Evolutionary conservation across 371 early-diverging fungal species (phyloP).

Genomic region (Apophysomyces elegans): DNA sequence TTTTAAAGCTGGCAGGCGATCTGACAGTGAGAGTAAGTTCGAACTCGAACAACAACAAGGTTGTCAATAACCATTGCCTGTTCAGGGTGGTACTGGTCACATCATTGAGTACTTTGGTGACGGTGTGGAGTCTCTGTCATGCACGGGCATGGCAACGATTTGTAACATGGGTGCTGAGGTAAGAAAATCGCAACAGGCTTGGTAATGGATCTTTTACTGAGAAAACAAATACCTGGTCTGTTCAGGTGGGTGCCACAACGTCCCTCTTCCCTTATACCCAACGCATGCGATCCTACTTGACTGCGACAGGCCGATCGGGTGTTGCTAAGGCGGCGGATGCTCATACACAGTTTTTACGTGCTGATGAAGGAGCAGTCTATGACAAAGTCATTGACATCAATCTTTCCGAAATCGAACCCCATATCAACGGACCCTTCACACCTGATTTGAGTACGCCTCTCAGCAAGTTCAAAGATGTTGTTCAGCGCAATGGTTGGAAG

Average conservation of each 20-base stretch:
- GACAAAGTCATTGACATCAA: conserved; percentile 94
- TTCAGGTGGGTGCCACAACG: conserved; percentile 87
- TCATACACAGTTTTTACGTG: conserved; percentile 55
- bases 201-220: neutral
- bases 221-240: neutral
- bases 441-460: conserved; percentile 94
- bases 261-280: conserved; percentile 86
- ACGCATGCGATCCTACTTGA: conserved; percentile 82
- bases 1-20: conserved; percentile 85
- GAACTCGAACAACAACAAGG: conserved; percentile 47
- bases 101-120: conserved; percentile 94
- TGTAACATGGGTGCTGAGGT: conserved; percentile 96
- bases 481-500: conserved; percentile 85
- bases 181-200: conserved; percentile 2
- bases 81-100: conserved; percentile 87
- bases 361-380: conserved; percentile 63
- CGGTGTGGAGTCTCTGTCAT: conserved; percentile 83
- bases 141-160: conserved; percentile 96
- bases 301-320: conserved; percentile 73
- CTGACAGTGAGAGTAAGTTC: conserved; percentile 83
- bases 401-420: conserved; percentile 87
- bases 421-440: conserved; percentile 97
- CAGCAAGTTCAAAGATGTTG: conserved; percentile 77
- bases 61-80: neutral
- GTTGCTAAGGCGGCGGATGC: conserved; percentile 77